phyloP scores from a whole-genome alignment of 2,329 filamentous ascomycete genomes.

The Claviceps sp. region DNA sequence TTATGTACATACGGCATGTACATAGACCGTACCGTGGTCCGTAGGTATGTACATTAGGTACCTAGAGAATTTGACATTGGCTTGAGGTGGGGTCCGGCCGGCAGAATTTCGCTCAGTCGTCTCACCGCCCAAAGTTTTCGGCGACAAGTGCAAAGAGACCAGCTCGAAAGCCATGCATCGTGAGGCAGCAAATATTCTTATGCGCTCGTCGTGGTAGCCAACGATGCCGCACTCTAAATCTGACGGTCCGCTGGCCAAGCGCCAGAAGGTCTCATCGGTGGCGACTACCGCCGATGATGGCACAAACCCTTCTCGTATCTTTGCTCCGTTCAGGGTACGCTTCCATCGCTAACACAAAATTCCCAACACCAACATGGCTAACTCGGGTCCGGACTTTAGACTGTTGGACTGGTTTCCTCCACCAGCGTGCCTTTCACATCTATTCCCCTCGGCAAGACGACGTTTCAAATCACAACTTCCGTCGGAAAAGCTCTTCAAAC shows the following conservation, averaged over 20 bases:
- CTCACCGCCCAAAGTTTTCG: slow-evolving; percentile 17
- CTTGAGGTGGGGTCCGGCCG: slow-evolving; percentile 5
- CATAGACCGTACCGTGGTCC: too few species aligned
- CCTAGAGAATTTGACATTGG: too few species aligned
- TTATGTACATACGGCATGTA: too few species aligned
- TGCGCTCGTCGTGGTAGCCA: neutral
- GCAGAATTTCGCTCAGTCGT: slow-evolving; percentile 9
- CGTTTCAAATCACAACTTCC: slow-evolving; percentile 94
- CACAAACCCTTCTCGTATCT: slow-evolving; percentile 59
- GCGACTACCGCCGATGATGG: slow-evolving; percentile 23
- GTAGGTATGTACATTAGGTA: neutral
- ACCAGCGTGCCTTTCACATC: slow-evolving; percentile 83
- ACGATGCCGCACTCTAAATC: slow-evolving; percentile 45
- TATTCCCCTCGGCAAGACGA: slow-evolving; percentile 79
- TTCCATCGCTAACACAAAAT: neutral
- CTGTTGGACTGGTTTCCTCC: slow-evolving; percentile 83
- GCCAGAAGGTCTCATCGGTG: slow-evolving; percentile 49
- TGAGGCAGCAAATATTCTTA: neutral
- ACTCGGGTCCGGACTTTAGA: slow-evolving; percentile 37
- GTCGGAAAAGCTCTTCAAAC: slow-evolving; percentile 85
- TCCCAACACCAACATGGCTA: slow-evolving; percentile 1
- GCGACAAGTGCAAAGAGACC: neutral
- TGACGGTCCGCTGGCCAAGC: slow-evolving; percentile 56
- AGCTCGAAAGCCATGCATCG: neutral
- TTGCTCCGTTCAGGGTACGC: slow-evolving; percentile 82